Evolutionary conservation across 2,329 filamentous ascomycete species (phyloP).

Genomic region (Bipolaris sorokiniana): DNA sequence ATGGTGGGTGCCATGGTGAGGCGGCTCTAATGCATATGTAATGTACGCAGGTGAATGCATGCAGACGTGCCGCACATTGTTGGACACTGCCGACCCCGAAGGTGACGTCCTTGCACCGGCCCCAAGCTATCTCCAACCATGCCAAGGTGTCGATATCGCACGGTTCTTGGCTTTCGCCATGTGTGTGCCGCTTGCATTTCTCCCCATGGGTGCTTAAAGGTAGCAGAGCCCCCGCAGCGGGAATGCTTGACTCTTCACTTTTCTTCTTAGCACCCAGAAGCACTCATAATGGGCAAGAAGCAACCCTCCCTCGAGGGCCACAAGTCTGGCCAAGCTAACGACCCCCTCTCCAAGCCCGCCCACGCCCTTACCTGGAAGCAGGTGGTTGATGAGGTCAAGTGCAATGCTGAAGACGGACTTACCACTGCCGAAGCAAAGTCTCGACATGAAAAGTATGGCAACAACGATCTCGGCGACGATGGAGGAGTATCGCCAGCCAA

Average conservation of each 20-base stretch:
- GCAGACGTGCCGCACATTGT: slow-evolving; percentile 22
- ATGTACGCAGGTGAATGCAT: slow-evolving; percentile 5
- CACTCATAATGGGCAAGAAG: slow-evolving; percentile 48
- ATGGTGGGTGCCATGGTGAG: slow-evolving; percentile 7
- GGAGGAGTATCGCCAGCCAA: slow-evolving; percentile 74
- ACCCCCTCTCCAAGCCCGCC: slow-evolving; percentile 64
- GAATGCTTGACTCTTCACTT: slow-evolving; percentile 37
- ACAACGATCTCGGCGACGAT: slow-evolving; percentile 74
- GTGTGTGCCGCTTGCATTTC: slow-evolving; percentile 27
- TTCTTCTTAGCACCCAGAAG: slow-evolving; percentile 31
- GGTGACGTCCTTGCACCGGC: slow-evolving; percentile 35
- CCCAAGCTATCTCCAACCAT: slow-evolving; percentile 34
- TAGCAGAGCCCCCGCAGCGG: slow-evolving; percentile 34
- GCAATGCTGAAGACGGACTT: slow-evolving; percentile 71
- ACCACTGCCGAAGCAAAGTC: slow-evolving; percentile 62
- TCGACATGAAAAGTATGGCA: slow-evolving; percentile 59
- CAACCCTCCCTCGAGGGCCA: slow-evolving; percentile 47
- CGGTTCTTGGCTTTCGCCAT: slow-evolving; percentile 39
- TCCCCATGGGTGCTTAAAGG: slow-evolving; percentile 38
- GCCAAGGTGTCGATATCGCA: slow-evolving; percentile 38
- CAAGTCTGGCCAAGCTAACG: slow-evolving; percentile 56
- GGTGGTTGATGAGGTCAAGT: slow-evolving; percentile 63
- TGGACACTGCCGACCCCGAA: slow-evolving; percentile 23
- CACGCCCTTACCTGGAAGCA: slow-evolving; percentile 64
- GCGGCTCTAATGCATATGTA: slow-evolving; percentile 1